Conservation (phyloP, 2,329 filamentous ascomycete species). For the Ascochyta clinopodiicola region DNA sequence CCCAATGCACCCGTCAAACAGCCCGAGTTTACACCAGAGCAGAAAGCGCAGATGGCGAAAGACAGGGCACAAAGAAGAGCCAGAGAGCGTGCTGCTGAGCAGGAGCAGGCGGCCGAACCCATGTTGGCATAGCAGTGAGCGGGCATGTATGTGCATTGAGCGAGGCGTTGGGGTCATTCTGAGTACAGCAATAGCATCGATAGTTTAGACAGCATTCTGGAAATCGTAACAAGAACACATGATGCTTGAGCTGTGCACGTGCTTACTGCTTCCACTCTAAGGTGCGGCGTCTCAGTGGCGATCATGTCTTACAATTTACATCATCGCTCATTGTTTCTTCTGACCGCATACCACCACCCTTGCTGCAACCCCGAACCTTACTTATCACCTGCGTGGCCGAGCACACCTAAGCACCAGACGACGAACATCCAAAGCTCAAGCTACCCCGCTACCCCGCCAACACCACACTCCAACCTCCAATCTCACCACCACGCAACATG, state of each 20-base stretch:
- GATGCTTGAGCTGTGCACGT: not conserved
- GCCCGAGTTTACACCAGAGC: slow-evolving; percentile 38
- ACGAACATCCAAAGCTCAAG: slow-evolving; percentile 18
- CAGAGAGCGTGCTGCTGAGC: slow-evolving; percentile 40
- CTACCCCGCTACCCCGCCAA: slow-evolving; percentile 43
- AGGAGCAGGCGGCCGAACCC: slow-evolving; percentile 39
- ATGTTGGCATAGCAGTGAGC: slow-evolving; percentile 38
- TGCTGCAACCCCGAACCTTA: not conserved
- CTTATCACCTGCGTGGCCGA: not conserved
- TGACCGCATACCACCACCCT: not conserved
- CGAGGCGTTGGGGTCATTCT: slow-evolving; percentile 40
- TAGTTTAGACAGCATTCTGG: not conserved
- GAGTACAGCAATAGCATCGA: not conserved
- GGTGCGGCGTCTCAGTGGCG: not conserved
- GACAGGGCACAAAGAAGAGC: slow-evolving; percentile 44
- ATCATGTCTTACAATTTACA: not conserved
- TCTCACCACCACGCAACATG: slow-evolving; percentile 24
- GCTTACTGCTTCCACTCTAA: not conserved
- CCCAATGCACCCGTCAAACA: slow-evolving; percentile 49
- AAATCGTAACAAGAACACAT: not conserved
- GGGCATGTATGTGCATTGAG: slow-evolving; percentile 36
- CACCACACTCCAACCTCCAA: slow-evolving; percentile 14
- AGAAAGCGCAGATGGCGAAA: slow-evolving; percentile 39
- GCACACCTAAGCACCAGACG: not conserved
- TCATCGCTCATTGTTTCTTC: not conserved